Evolutionary conservation across 495 filamentous ascomycete genomes (phyloP), one percentile per base, ranked within the genome.

Genomic region (Penicillium bialowiezense): DNA sequence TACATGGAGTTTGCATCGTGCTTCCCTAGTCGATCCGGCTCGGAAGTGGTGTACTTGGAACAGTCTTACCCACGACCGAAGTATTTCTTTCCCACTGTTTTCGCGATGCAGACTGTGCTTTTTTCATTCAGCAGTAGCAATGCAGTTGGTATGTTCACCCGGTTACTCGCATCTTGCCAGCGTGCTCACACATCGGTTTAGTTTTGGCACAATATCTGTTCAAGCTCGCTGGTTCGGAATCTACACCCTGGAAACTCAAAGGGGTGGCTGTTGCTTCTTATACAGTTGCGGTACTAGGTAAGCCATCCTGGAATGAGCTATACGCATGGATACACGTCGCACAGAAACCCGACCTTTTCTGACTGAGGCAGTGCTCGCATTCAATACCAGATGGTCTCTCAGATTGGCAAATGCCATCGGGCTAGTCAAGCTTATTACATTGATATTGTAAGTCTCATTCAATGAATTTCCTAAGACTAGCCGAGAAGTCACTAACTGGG

Each of bases 11-110:
- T 78, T 13, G 75, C 81, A 1, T 67, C 76, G 1, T 85, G 78
- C 51, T 86, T 85, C 40, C 84, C 84, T 5, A 84, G 79, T 58
- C 75, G 84, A 15, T 85, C 81, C 3, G 84, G 83, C 2, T 72
- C 79, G 0, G 80, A 87, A 50, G 81, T 83, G 7, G 81, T 84
- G 3, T 87, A 85, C 46, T 72, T 86, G 1, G 84, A 87, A 56
- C 83, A 86, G 55, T 76, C 80, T 3, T 87, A 74, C 52, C 83
- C 81, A 1, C 65, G 79, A 18, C 84, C 84, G 3, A 74, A 69
- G 36, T 83, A 81, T 50, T 72, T 87, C 37, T 78, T 85, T 26
- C 81, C 82, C 0, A 78, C 77, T 0, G 64, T 80, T 1, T 86
- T 84, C 55, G 82, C 82, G 1, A 72, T 83, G 29, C 77, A 80